phyloP scores from a whole-genome alignment of 2,329 filamentous ascomycete species.

The Pleurostoma richardsiae region DNA sequence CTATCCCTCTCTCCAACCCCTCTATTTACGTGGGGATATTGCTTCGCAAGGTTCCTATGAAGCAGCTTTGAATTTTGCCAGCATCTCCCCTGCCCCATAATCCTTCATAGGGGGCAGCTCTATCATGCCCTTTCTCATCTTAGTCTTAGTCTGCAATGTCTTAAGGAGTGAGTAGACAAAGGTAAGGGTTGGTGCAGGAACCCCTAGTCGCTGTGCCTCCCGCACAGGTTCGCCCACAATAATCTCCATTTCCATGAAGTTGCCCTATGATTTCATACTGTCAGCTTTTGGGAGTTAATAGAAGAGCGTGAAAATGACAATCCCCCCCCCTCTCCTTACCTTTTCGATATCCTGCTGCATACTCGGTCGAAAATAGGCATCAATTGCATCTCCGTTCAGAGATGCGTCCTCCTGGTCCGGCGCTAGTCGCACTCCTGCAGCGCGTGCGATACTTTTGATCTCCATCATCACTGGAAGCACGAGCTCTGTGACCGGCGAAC shows the following conservation, averaged over 20 bases:
- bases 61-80: background rate
- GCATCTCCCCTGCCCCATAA: background rate
- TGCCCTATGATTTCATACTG: background rate
- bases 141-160: background rate
- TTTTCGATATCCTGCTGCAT: conserved; percentile 47
- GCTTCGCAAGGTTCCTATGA: background rate
- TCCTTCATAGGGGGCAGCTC: background rate
- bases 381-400: conserved; percentile 40
- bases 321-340: conserved; percentile 10
- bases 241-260: background rate
- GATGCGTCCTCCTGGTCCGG: conserved; percentile 34
- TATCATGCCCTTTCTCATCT: background rate
- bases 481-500: conserved; percentile 35
- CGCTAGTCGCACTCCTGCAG: conserved; percentile 33
- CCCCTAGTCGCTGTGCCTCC: background rate
- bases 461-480: conserved; percentile 47
- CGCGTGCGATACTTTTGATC: conserved; percentile 36
- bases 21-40: too few species aligned
- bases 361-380: conserved; percentile 42
- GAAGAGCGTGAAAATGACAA: too few species aligned
- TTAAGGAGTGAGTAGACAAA: background rate
- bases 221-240: background rate
- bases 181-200: background rate
- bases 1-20: too few species aligned
- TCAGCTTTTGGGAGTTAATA: too few species aligned